Evolutionary conservation across 2,329 filamentous ascomycete species (phyloP).

Genomic region (Monilinia polystroma): DNA sequence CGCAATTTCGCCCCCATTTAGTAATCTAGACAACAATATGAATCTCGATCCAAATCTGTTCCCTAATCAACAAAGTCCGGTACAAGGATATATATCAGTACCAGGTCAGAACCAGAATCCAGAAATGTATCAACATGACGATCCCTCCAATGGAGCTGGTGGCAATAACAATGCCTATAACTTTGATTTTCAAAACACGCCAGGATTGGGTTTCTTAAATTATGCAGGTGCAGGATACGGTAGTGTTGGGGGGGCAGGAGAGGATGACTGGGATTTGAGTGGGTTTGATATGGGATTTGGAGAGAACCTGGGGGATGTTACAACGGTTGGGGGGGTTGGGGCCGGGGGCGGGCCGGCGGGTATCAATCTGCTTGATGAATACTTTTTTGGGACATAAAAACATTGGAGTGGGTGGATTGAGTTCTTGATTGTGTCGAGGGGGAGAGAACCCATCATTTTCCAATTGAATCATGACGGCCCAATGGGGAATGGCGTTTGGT

Average conservation of each 20-base stretch:
- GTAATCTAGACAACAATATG: constrained; percentile 18
- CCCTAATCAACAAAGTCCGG: constrained; percentile 21
- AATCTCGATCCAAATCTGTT: constrained; percentile 22
- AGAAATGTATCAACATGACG: constrained; percentile 30
- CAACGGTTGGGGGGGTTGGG: constrained; percentile 35
- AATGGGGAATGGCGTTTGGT: constrained; percentile 1
- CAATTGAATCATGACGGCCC: neutral
- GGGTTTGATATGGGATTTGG: constrained; percentile 27
- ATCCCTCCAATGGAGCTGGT: neutral
- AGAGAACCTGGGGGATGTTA: constrained; percentile 31
- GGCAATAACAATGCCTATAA: constrained; percentile 10
- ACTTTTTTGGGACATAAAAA: constrained; percentile 49
- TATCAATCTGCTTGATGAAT: constrained; percentile 53
- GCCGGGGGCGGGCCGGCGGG: constrained; percentile 27
- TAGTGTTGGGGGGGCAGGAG: constrained; percentile 25
- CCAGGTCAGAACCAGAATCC: constrained; percentile 19
- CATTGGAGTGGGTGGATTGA: neutral
- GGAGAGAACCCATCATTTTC: too few relatives aligned
- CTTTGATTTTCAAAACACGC: constrained; percentile 30
- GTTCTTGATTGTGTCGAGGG: neutral
- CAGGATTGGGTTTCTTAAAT: constrained; percentile 36
- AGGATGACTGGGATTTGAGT: constrained; percentile 23
- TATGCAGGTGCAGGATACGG: constrained; percentile 27
- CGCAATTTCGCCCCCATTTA: constrained; percentile 31
- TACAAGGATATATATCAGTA: neutral